phyloP scores from a whole-genome alignment of 345 rosid genomes.

The Euphorbia tirucalli region DNA sequence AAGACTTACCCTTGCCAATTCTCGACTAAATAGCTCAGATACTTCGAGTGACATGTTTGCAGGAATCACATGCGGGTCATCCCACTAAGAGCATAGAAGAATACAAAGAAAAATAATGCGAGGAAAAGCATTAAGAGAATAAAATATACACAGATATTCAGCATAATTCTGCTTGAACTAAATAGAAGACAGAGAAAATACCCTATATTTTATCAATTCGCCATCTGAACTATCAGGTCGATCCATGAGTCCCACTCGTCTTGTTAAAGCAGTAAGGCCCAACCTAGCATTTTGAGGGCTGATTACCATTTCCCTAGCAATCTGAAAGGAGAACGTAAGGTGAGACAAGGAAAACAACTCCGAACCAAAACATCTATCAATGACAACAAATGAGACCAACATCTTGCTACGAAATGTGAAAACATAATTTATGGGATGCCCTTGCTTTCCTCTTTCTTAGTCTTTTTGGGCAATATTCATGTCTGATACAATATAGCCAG shows the following conservation, averaged over 20 bases:
- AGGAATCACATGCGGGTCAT: slow-evolving; percentile 80
- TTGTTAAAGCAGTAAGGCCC: slow-evolving; percentile 70
- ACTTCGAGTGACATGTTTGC: slow-evolving; percentile 82
- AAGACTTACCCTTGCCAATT: slow-evolving; percentile 71
- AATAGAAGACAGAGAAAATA: slow-evolving; percentile 24
- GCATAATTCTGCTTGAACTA: slow-evolving; percentile 1
- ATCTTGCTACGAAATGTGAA: too few species aligned
- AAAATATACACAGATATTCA: background rate
- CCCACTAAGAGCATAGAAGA: slow-evolving; percentile 61
- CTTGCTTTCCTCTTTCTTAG: too few species aligned
- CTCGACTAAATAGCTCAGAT: slow-evolving; percentile 90
- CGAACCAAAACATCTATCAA: too few species aligned
- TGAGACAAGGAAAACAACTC: too few species aligned
- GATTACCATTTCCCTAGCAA: slow-evolving; percentile 97
- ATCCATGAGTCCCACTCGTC: slow-evolving; percentile 73
- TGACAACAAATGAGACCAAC: too few species aligned
- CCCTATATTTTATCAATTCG: slow-evolving; percentile 80
- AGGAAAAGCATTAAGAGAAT: background rate
- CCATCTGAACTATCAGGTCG: slow-evolving; percentile 69
- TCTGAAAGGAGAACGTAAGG: slow-evolving; percentile 42
- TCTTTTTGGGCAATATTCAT: too few species aligned
- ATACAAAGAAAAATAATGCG: slow-evolving; percentile 7
- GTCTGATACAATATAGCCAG: too few species aligned
- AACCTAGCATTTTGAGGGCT: slow-evolving; percentile 86
- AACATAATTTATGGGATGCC: too few species aligned